These are phyloP conservation scores for Saposhnikovia divaricata DNA, from an alignment of 129 eudicot genomes.

Conservation along the genomic window DNA sequence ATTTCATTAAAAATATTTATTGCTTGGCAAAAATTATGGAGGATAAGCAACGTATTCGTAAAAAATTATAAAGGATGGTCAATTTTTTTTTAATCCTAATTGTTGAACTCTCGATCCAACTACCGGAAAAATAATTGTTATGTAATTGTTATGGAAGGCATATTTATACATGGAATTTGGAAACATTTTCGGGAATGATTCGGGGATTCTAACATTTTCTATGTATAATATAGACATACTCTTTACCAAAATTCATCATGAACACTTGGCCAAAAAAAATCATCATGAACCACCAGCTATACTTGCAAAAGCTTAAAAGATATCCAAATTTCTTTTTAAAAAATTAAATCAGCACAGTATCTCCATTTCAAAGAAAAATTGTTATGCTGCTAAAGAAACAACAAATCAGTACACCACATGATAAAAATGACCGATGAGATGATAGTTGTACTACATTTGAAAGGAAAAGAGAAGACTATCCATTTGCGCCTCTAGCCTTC, in stretches of 20 bases:
- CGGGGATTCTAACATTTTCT: too few relatives aligned
- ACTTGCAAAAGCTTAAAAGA: neutral
- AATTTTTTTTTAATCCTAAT: too few relatives aligned
- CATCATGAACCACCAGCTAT: neutral
- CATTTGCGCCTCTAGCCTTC: neutral
- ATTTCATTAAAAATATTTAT: too few relatives aligned
- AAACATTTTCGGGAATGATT: too few relatives aligned
- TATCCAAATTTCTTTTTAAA: neutral
- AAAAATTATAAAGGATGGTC: too few relatives aligned
- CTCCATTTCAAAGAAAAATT: neutral
- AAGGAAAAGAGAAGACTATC: neutral
- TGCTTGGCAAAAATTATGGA: too few relatives aligned
- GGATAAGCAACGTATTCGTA: too few relatives aligned
- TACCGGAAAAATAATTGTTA: too few relatives aligned
- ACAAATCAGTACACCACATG: neutral
- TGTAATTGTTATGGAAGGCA: too few relatives aligned
- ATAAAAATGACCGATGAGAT: neutral
- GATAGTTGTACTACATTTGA: neutral
- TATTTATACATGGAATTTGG: too few relatives aligned
- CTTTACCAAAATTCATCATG: neutral
- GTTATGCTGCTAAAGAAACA: neutral
- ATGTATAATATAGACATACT: too few relatives aligned
- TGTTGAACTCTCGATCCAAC: too few relatives aligned
- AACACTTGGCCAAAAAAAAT: neutral
- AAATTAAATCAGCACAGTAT: neutral